Evolutionary conservation across 2,329 filamentous ascomycete species (phyloP).

Genomic region (Simplicillium aogashimaense): DNA sequence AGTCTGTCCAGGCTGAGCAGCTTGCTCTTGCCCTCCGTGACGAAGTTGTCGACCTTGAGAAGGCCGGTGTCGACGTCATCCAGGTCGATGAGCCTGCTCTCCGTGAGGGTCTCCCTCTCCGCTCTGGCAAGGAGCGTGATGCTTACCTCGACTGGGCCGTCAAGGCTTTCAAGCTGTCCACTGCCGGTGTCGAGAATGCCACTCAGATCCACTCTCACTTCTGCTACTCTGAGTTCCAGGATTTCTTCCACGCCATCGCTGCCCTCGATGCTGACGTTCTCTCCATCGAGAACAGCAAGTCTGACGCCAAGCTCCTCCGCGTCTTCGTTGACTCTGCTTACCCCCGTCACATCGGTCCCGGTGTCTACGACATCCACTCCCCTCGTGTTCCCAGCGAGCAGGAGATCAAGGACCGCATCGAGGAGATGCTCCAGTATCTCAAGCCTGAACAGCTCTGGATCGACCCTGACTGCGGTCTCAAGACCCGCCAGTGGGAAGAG

Average conservation of each 20-base stretch:
- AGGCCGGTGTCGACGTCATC: slow-evolving; percentile 93
- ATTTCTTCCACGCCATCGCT: slow-evolving; percentile 99
- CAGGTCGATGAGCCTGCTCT: slow-evolving; percentile 99
- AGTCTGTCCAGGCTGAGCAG: slow-evolving; percentile 98
- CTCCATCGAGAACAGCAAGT: slow-evolving; percentile 99
- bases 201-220: slow-evolving; percentile 99
- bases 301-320: slow-evolving; percentile 95
- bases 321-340: slow-evolving; percentile 97
- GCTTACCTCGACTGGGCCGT: slow-evolving; percentile 97
- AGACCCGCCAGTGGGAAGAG: slow-evolving; percentile 98
- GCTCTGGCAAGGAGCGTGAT: slow-evolving; percentile 85
- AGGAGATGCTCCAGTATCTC: slow-evolving; percentile 96
- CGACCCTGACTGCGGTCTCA: slow-evolving; percentile 98
- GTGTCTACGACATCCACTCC: slow-evolving; percentile 99
- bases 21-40: slow-evolving; percentile 96
- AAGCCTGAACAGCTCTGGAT: slow-evolving; percentile 99
- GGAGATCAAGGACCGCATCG: slow-evolving; percentile 96
- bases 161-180: slow-evolving; percentile 93
- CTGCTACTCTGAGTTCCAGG: slow-evolving; percentile 99
- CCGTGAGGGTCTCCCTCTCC: slow-evolving; percentile 97
- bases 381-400: slow-evolving; percentile 93
- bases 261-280: slow-evolving; percentile 96
- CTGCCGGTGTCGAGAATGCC: slow-evolving; percentile 83
- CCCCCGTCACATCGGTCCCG: slow-evolving; percentile 95
- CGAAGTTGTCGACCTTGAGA: slow-evolving; percentile 96